Percentiles rank a stretch among this genome's conserved stretches.
Evolutionary conservation across 768 basidiomycete species (phyloP).

Genomic region (Podaxis mareebaensis): DNA sequence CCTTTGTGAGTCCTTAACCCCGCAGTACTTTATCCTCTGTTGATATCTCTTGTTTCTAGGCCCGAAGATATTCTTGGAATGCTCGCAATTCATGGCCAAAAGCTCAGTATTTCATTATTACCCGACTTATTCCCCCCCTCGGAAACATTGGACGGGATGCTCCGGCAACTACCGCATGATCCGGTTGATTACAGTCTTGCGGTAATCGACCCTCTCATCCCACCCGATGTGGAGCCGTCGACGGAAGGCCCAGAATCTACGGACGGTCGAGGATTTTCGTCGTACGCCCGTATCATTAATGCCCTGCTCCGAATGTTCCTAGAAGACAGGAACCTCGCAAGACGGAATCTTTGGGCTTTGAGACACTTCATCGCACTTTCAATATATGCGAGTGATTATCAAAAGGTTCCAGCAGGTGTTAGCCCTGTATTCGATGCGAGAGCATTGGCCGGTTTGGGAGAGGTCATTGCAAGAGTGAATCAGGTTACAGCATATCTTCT

Average conservation of each 20-base stretch:
- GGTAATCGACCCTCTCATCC: conserved; percentile 59
- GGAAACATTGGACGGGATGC: conserved; percentile 46
- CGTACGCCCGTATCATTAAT: conserved; percentile 62
- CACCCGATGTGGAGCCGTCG: conserved; percentile 35
- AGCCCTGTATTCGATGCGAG: conserved; percentile 49
- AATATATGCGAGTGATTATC: conserved; percentile 62
- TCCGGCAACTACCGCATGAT: conserved; percentile 44
- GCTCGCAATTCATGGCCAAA: conserved; percentile 34
- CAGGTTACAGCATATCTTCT: conserved; percentile 67
- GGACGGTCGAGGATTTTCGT: conserved; percentile 56
- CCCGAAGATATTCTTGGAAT: conserved; percentile 47
- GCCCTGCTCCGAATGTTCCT: conserved; percentile 57
- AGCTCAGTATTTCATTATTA: conserved; percentile 40
- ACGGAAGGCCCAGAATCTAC: conserved; percentile 17
- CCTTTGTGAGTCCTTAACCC: conserved; percentile 31
- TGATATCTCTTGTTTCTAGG: conserved; percentile 28
- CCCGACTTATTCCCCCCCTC: conserved; percentile 54
- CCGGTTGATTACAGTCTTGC: conserved; percentile 57
- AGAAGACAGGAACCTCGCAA: conserved; percentile 61
- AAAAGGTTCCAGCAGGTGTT: conserved; percentile 44
- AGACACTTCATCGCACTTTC: conserved; percentile 67
- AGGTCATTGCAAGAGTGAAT: conserved; percentile 47
- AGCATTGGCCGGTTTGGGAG: conserved; percentile 19
- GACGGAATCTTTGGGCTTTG: conserved; percentile 62
- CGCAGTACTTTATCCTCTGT: background rate